A percentile compares a stretch with the other conserved stretches of the same genome.
These are phyloP conservation scores for Apiospora arundinis DNA, from an alignment of 2,329 filamentous ascomycete species.

Conservation along the genomic window DNA sequence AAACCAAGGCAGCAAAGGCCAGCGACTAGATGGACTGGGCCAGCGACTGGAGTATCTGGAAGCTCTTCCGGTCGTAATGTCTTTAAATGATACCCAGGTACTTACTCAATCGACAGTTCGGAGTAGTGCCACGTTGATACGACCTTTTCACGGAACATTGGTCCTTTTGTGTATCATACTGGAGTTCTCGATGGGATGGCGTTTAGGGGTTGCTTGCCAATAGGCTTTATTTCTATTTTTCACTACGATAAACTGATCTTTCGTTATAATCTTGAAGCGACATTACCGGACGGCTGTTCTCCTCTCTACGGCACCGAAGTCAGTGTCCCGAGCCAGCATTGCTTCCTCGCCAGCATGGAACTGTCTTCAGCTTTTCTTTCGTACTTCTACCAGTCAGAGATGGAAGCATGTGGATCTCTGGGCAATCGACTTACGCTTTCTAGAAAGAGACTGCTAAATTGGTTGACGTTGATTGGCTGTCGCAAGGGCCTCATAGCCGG, in stretches of 20 bases:
- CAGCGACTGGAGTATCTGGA: background rate
- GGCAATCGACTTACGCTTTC: background rate
- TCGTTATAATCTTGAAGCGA: background rate
- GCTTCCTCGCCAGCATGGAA: too few relatives aligned
- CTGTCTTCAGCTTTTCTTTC: too few relatives aligned
- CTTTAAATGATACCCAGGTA: constrained; percentile 15
- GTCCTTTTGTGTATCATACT: background rate
- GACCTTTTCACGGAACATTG: constrained; percentile 10
- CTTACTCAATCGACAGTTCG: background rate
- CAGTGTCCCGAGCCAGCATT: too few relatives aligned
- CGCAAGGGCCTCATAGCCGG: background rate
- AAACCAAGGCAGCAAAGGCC: background rate
- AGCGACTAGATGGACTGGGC: background rate
- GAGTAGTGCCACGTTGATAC: constrained; percentile 5
- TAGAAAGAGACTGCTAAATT: background rate
- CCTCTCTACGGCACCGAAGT: too few relatives aligned
- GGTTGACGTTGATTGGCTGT: background rate
- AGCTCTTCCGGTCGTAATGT: background rate
- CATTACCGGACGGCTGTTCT: too few relatives aligned
- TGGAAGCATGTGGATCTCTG: background rate
- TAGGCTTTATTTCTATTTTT: background rate
- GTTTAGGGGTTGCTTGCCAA: constrained; percentile 7
- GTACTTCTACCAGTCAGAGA: background rate
- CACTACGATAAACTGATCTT: background rate
- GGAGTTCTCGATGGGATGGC: background rate